Evolutionary conservation across 495 filamentous ascomycete species (phyloP).

Genomic region (Aspergillus saccharolyticus): DNA sequence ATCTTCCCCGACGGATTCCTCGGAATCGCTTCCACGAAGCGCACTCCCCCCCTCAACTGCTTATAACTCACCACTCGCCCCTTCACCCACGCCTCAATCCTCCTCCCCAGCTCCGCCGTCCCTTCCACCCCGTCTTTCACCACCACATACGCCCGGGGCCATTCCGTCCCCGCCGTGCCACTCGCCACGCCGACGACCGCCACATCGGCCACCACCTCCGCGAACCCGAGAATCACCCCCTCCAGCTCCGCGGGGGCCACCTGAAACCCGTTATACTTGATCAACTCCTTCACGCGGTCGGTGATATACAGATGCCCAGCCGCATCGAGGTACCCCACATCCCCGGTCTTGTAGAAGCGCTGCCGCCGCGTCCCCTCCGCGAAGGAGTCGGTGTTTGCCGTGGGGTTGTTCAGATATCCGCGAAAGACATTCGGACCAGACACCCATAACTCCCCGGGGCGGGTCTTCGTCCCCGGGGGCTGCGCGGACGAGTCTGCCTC

Average conservation of each 20-base stretch:
- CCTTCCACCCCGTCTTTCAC: conserved; percentile 27
- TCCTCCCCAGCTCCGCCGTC: conserved; percentile 41
- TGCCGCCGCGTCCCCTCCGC: conserved; percentile 15
- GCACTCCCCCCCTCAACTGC: conserved; percentile 55
- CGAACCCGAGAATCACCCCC: conserved; percentile 18
- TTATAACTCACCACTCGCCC: conserved; percentile 56
- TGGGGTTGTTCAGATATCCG: conserved; percentile 50
- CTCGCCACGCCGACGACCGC: conserved; percentile 46
- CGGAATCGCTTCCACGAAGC: conserved; percentile 55
- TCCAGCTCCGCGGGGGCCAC: conserved; percentile 31
- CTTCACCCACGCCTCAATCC: conserved; percentile 52
- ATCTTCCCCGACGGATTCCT: conserved; percentile 48
- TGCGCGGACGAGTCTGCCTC: conserved; percentile 13
- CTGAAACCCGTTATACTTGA: conserved; percentile 38
- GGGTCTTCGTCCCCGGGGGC: conserved; percentile 3
- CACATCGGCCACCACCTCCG: conserved; percentile 22
- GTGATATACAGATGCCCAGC: conserved; percentile 27
- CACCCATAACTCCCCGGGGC: conserved; percentile 49
- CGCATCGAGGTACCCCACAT: conserved; percentile 47
- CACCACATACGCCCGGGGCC: conserved; percentile 70
- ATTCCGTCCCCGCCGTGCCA: conserved; percentile 57
- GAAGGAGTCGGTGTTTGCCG: conserved; percentile 36
- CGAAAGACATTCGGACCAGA: conserved; percentile 53
- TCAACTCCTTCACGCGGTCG: conserved; percentile 34
- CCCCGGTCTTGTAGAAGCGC: conserved; percentile 49